Evolutionary conservation across 345 rosid species (phyloP), one percentile per base, ranked within the genome.

Genomic region (Arabis alpina): DNA sequence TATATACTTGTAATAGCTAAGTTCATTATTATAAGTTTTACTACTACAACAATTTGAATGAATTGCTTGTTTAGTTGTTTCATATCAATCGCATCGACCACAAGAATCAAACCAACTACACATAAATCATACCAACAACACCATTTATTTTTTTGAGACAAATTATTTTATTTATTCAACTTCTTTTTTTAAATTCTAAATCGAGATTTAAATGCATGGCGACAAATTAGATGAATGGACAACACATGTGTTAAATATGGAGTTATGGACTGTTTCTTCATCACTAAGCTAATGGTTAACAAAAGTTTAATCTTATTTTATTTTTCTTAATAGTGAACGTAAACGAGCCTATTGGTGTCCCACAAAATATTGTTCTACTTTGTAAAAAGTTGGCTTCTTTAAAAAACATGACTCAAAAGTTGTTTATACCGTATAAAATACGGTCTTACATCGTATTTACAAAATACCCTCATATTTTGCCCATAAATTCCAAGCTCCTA

Each of bases 401-500:
- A 51, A 47, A 51, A 40, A 47, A 8, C 37, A 79, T 83, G 86
- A 84, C 90, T 82, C 80, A 69, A 84, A 80, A 82, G 87, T 53
- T 47, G 28, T 59, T 59, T 19, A 51, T 66, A 74, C 42, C 9
- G 66, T 74, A 49, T 66, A 50, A 50, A 11, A 57, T 64, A 73
- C 64, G 32, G 14, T 16, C 30, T 0, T 32, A 43, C 44, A 52
- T 44, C n/a, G 64, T 72, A 64, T 64, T 61, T 61, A 36, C 10
- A 61, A 66, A 77, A 40, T 72, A 50, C 79, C 80, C 87, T 13
- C 61, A 8, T 1, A 37, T 2, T 8, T 61, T 53, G 76, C 10
- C 85, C 66, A 63, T 92, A 92, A 88, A 88, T 90, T 81, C 48
- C 74, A 64, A 54, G n/a, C 83, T 71, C 86, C 81, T 16, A 64